Base-by-base conservation (phyloP, 2,329 filamentous ascomycete species). In the Penicillium fuscoglaucum region DNA sequence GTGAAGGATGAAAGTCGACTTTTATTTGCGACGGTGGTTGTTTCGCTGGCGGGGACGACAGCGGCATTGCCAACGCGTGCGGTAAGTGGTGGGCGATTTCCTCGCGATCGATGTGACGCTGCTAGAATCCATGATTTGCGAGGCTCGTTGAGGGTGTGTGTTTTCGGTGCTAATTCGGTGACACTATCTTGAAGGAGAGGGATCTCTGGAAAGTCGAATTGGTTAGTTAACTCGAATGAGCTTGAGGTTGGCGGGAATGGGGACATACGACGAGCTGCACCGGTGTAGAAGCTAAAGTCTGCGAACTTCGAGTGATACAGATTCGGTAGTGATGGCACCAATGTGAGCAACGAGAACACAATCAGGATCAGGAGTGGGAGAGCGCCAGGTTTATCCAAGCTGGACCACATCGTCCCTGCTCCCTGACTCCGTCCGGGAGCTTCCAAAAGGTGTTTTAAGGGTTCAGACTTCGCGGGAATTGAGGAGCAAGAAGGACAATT, bases 361-460 rank as follows among this genome's bases (percentile, higher is more conserved):
- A 74, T 40, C 55, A 74, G 60, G 49, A 65, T 68, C 33, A 75
- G 64, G 52, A 74, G 69, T 59, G 72, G 70, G 54, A 74, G 66
- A 44, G 71, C 68, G 61, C 70, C 70, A 57, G 71, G 66, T 67
- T 71, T 73, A 52, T 66, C 65, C 53, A 74, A 55, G 52, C 71
- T 71, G 57, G 71, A 69, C 61, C 71, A 68, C 72, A 74, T 74
- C 50, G 62, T 74, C 65, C 65, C 64, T 65, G 70, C 70, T 96
- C 67, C 95, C 91, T 77, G 92, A 91, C 93, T 57, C 55, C 57
- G 53, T 43, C 57, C 46, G 55, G 40, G 37, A 49, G 52, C 49
- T 61, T 55, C 52, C 21, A 51, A n/a, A n/a, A 6, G 45, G 31
- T 33, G 4, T 43, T n/a, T 26, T 37, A 12, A 28, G 21, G 21